These are phyloP conservation scores for Beauveria brongniartii DNA, from an alignment of 2,329 filamentous ascomycete genomes.

Conservation along the genomic window DNA sequence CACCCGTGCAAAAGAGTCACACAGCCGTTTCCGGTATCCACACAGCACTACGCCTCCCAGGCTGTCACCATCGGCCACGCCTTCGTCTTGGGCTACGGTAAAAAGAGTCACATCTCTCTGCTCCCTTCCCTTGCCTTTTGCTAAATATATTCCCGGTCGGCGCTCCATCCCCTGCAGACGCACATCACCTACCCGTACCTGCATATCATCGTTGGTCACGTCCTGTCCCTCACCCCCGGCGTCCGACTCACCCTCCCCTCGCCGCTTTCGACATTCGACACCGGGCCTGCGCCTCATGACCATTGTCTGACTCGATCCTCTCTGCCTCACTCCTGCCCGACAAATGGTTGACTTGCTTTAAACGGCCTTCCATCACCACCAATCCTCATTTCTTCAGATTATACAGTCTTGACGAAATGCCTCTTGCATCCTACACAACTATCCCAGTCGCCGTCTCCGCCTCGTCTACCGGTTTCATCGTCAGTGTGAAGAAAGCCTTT, in stretches of 20 bases:
- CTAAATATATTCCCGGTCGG: constrained; percentile 3
- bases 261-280: background rate
- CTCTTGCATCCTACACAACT: constrained; percentile 41
- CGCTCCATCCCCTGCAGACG: constrained; percentile 6
- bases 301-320: constrained; percentile 4
- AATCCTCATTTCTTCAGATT: constrained; percentile 18
- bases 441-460: constrained; percentile 57
- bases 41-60: constrained; percentile 14
- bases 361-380: constrained; percentile 21
- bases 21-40: constrained; percentile 20
- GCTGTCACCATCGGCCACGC: constrained; percentile 18
- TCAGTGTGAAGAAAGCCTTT: constrained; percentile 42
- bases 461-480: constrained; percentile 52
- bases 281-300: background rate
- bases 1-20: constrained; percentile 32
- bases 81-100: constrained; percentile 22
- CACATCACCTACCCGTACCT: constrained; percentile 11
- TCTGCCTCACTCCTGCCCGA: background rate
- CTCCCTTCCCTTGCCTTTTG: background rate
- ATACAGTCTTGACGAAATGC: constrained; percentile 43
- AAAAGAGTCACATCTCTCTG: constrained; percentile 25
- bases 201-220: constrained; percentile 15
- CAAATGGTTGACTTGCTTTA: constrained; percentile 27
- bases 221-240: constrained; percentile 15
- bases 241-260: constrained; percentile 12